Conservation (phyloP, 1,284 basidiomycete genomes). For the Tetrapyrgos nigripes region DNA sequence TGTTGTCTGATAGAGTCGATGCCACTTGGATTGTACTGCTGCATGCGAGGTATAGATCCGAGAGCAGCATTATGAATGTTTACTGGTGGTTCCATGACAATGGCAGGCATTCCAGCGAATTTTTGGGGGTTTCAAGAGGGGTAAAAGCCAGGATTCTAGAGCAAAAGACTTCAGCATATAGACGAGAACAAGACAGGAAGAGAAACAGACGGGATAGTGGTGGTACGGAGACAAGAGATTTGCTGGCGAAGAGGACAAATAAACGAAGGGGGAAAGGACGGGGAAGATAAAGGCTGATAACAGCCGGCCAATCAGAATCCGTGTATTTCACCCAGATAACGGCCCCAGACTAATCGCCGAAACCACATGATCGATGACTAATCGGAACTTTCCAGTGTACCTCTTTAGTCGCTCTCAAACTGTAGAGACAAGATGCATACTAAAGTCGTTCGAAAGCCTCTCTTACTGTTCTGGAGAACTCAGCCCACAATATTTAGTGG, state of each 20-base stretch:
- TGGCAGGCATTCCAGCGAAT: conserved; percentile 38
- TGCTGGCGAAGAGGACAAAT: conserved; percentile 37
- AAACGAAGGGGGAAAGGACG: conserved; percentile 33
- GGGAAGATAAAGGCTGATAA: conserved; percentile 28
- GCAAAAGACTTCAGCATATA: not conserved
- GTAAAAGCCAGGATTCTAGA: conserved; percentile 14
- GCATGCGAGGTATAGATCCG: conserved; percentile 46
- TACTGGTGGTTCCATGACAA: conserved; percentile 51
- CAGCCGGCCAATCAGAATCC: conserved; percentile 43
- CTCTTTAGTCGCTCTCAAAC: too few relatives aligned
- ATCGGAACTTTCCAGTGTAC: too few relatives aligned
- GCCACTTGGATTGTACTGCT: conserved; percentile 32
- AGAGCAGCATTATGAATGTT: conserved; percentile 47
- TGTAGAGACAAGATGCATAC: too few relatives aligned
- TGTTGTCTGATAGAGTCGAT: conserved; percentile 29
- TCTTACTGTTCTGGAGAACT: too few relatives aligned
- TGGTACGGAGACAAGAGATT: conserved; percentile 24
- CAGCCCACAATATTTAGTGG: too few relatives aligned
- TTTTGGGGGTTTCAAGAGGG: conserved; percentile 27
- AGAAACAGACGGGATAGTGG: conserved; percentile 18
- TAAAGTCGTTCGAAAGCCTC: too few relatives aligned
- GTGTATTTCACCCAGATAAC: conserved; percentile 34
- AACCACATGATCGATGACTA: too few relatives aligned
- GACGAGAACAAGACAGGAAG: conserved; percentile 15
- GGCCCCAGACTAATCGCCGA: too few relatives aligned